Percentiles rank a stretch among this genome's conserved stretches.
phyloP scores from a whole-genome alignment of 2,329 filamentous ascomycete species.

The Trichoderma gracile region DNA sequence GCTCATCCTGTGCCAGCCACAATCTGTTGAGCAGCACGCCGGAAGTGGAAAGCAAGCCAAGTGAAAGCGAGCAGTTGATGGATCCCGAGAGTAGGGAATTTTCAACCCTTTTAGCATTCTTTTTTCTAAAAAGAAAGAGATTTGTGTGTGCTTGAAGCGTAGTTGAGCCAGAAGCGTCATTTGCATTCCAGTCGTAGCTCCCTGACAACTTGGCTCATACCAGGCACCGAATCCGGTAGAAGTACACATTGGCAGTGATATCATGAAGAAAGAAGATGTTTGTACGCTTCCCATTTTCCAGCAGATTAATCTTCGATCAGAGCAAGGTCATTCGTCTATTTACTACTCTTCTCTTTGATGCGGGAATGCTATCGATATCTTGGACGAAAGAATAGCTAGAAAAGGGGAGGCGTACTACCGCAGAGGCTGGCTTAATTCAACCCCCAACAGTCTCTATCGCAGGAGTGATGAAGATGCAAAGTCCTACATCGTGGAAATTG shows the following conservation, averaged over 20 bases:
- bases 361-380: too few species aligned
- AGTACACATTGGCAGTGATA: background rate
- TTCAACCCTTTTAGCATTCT: background rate
- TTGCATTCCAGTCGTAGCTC: conserved; percentile 14
- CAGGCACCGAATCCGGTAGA: conserved; percentile 1
- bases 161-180: conserved; percentile 1
- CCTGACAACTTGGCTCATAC: background rate
- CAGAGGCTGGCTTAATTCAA: too few species aligned
- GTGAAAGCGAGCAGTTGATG: background rate
- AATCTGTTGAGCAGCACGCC: background rate
- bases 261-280: background rate
- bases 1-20: background rate
- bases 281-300: too few species aligned
- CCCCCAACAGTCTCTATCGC: too few species aligned
- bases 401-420: too few species aligned
- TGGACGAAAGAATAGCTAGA: too few species aligned
- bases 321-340: too few species aligned
- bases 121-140: background rate
- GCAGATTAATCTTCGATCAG: background rate
- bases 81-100: background rate
- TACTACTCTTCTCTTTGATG: too few species aligned
- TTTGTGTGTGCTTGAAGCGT: background rate
- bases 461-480: too few species aligned
- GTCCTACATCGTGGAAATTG: too few species aligned
- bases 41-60: background rate